Percentiles rank a stretch among this genome's conserved stretches.
Conservation (phyloP, 1,139 yeast species). For the Nakaseomyces sp. region DNA sequence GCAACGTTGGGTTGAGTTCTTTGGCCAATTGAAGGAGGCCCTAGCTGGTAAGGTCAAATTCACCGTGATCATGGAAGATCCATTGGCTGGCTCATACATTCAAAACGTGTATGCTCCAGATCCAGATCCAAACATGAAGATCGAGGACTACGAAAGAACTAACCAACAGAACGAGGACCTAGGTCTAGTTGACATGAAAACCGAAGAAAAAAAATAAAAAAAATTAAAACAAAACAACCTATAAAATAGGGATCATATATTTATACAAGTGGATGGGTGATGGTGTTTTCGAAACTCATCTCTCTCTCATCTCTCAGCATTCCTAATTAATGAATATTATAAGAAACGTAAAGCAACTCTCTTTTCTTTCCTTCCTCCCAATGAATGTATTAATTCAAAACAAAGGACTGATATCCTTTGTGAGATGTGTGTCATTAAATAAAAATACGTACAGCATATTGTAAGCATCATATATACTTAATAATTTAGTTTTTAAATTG, state of each 20-base stretch:
- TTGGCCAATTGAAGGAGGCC: conserved; percentile 70
- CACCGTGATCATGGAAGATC: conserved; percentile 86
- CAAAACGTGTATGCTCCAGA: conserved; percentile 99
- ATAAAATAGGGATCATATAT: not conserved
- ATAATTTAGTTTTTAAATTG: too few relatives aligned
- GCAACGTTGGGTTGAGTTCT: conserved; percentile 72
- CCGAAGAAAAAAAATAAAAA: conserved; percentile 9
- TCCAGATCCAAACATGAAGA: conserved; percentile 87
- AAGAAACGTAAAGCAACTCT: not conserved
- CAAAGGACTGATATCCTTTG: too few relatives aligned
- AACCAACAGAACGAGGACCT: conserved; percentile 81
- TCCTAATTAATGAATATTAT: not conserved
- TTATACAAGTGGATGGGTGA: not conserved
- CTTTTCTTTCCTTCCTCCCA: not conserved
- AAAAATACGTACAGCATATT: too few relatives aligned
- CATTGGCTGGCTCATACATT: conserved; percentile 87
- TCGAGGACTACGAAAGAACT: conserved; percentile 86
- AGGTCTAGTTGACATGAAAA: conserved; percentile 77
- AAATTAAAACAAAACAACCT: not conserved
- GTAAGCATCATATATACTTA: too few relatives aligned
- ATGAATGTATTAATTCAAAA: too few relatives aligned
- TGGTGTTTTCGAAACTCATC: too few relatives aligned
- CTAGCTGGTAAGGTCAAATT: conserved; percentile 73
- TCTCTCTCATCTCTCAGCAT: not conserved
- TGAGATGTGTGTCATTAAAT: too few relatives aligned